Evolutionary conservation across 1,284 basidiomycete species (phyloP).

Genomic region (Anthracocystis walkeri): DNA sequence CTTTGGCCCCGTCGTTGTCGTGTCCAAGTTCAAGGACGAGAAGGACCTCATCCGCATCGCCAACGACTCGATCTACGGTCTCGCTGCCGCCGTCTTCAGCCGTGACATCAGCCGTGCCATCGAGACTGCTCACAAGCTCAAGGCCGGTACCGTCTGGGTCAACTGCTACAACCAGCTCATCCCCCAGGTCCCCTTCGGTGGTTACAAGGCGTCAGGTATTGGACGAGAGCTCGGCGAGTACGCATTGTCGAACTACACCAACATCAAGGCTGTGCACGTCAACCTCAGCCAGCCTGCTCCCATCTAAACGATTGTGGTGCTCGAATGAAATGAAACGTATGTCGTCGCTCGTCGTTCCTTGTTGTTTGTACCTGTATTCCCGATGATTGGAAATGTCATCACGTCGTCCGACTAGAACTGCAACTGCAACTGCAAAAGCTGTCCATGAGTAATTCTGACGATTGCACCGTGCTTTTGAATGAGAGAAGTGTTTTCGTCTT

Average conservation of each 20-base stretch:
- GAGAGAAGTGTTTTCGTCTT: too few species aligned
- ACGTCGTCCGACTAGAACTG: not conserved
- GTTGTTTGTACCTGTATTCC: conserved; percentile 24
- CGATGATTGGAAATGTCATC: conserved; percentile 28
- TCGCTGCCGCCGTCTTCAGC: conserved; percentile 88
- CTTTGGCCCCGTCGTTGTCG: conserved; percentile 81
- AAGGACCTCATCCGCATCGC: conserved; percentile 80
- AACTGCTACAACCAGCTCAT: conserved; percentile 72
- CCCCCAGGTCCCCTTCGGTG: conserved; percentile 54
- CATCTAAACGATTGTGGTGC: conserved; percentile 24
- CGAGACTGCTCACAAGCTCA: conserved; percentile 79
- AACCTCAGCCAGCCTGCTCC: conserved; percentile 73
- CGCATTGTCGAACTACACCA: conserved; percentile 77
- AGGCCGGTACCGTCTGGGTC: conserved; percentile 85
- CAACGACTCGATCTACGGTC: conserved; percentile 84
- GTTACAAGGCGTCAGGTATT: conserved; percentile 62
- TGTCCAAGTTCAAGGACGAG: conserved; percentile 71
- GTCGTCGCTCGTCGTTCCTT: not conserved
- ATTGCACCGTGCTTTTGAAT: too few species aligned
- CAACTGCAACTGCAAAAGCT: not conserved
- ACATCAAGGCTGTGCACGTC: conserved; percentile 84
- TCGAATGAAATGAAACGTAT: not conserved
- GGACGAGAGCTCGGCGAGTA: conserved; percentile 67
- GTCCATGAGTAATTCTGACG: too few species aligned
- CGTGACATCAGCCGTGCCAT: conserved; percentile 82